Evolutionary conservation across 345 rosid genomes (phyloP).

Genomic region (Arabidopsis thaliana): DNA sequence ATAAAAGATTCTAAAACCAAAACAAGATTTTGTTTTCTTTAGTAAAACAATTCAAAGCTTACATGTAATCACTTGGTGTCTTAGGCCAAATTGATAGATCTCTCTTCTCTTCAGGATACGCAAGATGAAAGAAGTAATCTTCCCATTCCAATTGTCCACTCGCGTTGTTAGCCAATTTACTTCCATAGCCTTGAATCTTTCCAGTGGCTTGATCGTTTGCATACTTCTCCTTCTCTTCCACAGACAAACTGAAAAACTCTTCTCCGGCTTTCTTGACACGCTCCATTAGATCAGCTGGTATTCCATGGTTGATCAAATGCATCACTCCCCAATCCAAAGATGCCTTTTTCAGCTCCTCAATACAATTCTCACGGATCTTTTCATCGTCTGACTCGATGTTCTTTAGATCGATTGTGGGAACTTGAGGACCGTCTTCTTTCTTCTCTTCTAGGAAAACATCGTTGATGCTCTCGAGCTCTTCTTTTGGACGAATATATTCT

Average conservation of each 20-base stretch:
- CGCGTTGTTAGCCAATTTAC: slow-evolving; percentile 91
- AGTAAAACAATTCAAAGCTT: slow-evolving; percentile 38
- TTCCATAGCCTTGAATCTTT: slow-evolving; percentile 92
- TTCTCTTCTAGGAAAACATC: slow-evolving; percentile 82
- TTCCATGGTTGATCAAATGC: slow-evolving; percentile 93
- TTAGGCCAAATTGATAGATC: slow-evolving; percentile 89
- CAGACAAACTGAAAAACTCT: slow-evolving; percentile 62
- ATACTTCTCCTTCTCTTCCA: slow-evolving; percentile 89
- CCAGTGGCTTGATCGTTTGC: slow-evolving; percentile 85
- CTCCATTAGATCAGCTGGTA: slow-evolving; percentile 60
- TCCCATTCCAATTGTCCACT: slow-evolving; percentile 93
- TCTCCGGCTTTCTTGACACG: slow-evolving; percentile 70
- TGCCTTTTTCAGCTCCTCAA: slow-evolving; percentile 60
- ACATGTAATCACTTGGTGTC: slow-evolving; percentile 78
- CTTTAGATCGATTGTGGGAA: slow-evolving; percentile 75
- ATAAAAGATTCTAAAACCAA: background rate
- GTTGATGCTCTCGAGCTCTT: slow-evolving; percentile 74
- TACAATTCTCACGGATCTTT: slow-evolving; percentile 55
- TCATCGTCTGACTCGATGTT: slow-evolving; percentile 64
- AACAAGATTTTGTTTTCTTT: background rate
- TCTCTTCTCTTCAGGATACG: slow-evolving; percentile 77
- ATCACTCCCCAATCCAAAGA: slow-evolving; percentile 91
- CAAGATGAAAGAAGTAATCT: slow-evolving; percentile 91
- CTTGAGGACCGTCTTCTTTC: slow-evolving; percentile 76
- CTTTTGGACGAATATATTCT: slow-evolving; percentile 77